Evolutionary conservation across 352 stramenopile genomes (phyloP), one percentile per base, ranked within the genome.

Genomic region (Phytophthora boehmeriae): DNA sequence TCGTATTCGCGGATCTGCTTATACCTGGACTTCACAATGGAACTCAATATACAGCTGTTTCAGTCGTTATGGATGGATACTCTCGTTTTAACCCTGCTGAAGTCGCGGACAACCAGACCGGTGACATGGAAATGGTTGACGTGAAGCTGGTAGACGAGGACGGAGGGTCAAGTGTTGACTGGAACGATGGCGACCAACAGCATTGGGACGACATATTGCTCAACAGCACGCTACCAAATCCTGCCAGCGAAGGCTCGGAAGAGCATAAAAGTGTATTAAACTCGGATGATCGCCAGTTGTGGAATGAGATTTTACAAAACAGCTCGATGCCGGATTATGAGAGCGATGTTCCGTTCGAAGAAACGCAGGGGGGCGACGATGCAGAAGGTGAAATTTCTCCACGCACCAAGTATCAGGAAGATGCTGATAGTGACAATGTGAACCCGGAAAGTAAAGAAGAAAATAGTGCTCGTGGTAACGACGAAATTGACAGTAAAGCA

Each of bases 41-140:
- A 1, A 47, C 28, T 14, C 30, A 10, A 1, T 56, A 54, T 5
- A 41, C 47, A 19, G 46, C 38, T 9, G 39, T 64, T 1, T 8
- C 52, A 8, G 46, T 57, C 25, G 55, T 53, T 11, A 55, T 50
- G 32, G 54, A 50, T 54, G 54, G 43, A 27, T 51, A 34, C n/a
- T 47, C 28, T 20, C 20, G 45, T 17, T 63, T 55, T 36, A 11
- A 11, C 30, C 6, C 30, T 11, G 30, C 30, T 36, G 30, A 11
- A 36, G 30, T 36, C 11, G 30, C 11, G 30, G 11, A 36, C 6
- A 11, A 6, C 6, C 30, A 36, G 6, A 36, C 30, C 30, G 11
- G 30, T 11, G 30, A 36, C 30, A 11, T 36, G 11, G 30, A 36
- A 11, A 36, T 36, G 30, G 30, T 11, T 11, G 11, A 36, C 30